phyloP scores from a whole-genome alignment of 768 basidiomycete species.

The Suillus spraguei region DNA sequence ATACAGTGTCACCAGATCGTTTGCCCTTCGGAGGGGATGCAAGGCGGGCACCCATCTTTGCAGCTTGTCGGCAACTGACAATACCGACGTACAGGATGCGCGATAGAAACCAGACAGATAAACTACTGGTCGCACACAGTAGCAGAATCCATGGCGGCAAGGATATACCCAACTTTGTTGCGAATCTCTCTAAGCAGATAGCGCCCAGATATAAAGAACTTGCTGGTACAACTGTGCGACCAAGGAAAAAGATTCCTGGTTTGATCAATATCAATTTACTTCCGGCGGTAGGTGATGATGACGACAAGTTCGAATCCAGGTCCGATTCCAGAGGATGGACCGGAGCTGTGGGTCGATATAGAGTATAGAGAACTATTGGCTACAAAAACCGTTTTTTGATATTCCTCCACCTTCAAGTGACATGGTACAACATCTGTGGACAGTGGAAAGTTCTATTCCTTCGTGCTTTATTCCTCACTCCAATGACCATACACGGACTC shows the following conservation, averaged over 20 bases:
- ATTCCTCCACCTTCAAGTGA: not conserved
- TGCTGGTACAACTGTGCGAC: conserved; percentile 1
- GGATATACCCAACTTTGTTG: conserved; percentile 19
- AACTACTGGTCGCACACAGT: conserved; percentile 29
- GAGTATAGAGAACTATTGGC: not conserved
- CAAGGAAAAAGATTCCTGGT: conserved; percentile 21
- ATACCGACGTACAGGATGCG: conserved; percentile 34
- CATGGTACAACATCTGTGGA: not conserved
- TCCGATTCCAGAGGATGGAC: not conserved
- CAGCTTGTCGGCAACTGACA: conserved; percentile 38
- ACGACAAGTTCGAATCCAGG: not conserved
- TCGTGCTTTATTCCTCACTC: not conserved
- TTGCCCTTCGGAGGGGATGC: conserved; percentile 42
- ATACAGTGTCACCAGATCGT: conserved; percentile 38
- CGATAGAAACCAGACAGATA: conserved; percentile 37
- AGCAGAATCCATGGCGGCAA: conserved; percentile 43
- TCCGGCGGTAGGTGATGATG: not conserved
- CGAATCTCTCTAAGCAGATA: conserved; percentile 11
- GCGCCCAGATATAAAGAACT: conserved; percentile 10
- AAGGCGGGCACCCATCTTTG: conserved; percentile 47
- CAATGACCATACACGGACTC: not conserved
- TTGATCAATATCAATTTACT: conserved; percentile 16
- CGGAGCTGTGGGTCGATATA: not conserved
- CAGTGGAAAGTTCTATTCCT: not conserved
- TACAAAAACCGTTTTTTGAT: not conserved